Evolutionary conservation across 2,329 filamentous ascomycete genomes (phyloP).

Genomic region (Fusarium graminum): DNA sequence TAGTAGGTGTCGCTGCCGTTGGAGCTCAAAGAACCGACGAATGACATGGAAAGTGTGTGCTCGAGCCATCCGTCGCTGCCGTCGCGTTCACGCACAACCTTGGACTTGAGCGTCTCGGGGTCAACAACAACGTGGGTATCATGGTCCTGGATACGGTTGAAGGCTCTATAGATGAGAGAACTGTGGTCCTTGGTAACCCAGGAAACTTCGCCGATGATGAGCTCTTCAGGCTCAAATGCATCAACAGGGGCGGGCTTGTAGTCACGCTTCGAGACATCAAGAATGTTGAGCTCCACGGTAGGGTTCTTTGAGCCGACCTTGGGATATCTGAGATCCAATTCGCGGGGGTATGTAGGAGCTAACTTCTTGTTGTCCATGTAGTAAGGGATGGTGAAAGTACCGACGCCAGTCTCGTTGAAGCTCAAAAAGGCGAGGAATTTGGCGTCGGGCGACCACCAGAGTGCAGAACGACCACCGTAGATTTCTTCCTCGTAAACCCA

Average conservation of each 20-base stretch:
- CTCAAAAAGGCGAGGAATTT: constrained; percentile 89
- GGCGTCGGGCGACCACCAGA: constrained; percentile 93
- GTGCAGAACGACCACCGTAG: constrained; percentile 79
- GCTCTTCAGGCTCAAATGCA: constrained; percentile 70
- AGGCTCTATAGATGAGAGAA: constrained; percentile 73
- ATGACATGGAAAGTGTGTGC: constrained; percentile 68
- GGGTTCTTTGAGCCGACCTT: constrained; percentile 78
- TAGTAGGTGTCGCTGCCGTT: constrained; percentile 64
- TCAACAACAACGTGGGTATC: constrained; percentile 73
- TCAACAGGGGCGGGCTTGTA: constrained; percentile 64
- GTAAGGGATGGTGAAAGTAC: constrained; percentile 74
- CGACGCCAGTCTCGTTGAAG: constrained; percentile 83
- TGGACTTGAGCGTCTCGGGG: constrained; percentile 60
- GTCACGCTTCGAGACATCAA: constrained; percentile 64
- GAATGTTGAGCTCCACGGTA: constrained; percentile 70
- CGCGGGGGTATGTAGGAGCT: constrained; percentile 71
- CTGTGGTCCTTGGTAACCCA: constrained; percentile 74
- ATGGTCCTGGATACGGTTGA: constrained; percentile 76
- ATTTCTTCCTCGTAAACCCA: constrained; percentile 84
- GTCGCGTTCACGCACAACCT: constrained; percentile 67
- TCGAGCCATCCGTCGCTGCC: constrained; percentile 73
- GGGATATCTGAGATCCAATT: constrained; percentile 75
- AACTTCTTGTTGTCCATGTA: constrained; percentile 71
- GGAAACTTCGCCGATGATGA: constrained; percentile 75
- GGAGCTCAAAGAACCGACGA: constrained; percentile 62